Evolutionary conservation across 1,284 basidiomycete species (phyloP).

Genomic region (Malassezia obtusa): DNA sequence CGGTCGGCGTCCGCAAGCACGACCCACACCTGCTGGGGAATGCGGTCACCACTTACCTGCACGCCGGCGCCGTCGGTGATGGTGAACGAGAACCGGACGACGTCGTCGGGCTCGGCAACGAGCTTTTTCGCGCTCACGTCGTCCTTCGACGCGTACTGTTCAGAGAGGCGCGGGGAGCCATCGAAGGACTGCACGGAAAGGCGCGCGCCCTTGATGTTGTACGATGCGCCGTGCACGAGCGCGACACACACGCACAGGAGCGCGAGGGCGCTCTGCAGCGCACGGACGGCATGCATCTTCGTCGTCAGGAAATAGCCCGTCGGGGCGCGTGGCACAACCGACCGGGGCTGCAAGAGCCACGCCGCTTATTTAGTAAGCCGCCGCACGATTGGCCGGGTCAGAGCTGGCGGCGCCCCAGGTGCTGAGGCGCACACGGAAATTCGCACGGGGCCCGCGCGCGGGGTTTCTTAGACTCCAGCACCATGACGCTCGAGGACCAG

Average conservation of each 20-base stretch:
- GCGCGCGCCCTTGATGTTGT: constrained; percentile 2
- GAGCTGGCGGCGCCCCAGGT: no score
- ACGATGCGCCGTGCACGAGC: constrained; percentile 1
- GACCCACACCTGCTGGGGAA: constrained; percentile 16
- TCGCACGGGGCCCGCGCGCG: neutral
- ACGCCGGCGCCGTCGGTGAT: neutral
- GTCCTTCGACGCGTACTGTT: neutral
- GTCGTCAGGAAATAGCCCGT: neutral
- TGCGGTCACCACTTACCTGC: neutral
- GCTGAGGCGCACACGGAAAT: no score
- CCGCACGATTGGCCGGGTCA: neutral
- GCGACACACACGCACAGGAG: neutral
- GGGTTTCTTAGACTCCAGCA: neutral
- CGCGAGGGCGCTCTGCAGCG: neutral
- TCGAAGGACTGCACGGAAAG: constrained; percentile 14
- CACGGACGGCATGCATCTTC: neutral
- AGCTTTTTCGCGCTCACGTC: neutral
- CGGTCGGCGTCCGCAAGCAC: neutral
- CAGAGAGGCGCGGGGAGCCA: constrained; percentile 4
- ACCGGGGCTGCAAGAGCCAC: neutral
- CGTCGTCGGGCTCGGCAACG: constrained; percentile 10
- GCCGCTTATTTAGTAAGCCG: neutral
- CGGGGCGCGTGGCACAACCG: neutral
- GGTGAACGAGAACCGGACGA: constrained; percentile 2
- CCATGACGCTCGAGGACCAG: constrained; percentile 23